Evolutionary conservation across 2,329 filamentous ascomycete genomes (phyloP), one percentile per base, ranked within the genome.

Genomic region (Alternaria consortialis): DNA sequence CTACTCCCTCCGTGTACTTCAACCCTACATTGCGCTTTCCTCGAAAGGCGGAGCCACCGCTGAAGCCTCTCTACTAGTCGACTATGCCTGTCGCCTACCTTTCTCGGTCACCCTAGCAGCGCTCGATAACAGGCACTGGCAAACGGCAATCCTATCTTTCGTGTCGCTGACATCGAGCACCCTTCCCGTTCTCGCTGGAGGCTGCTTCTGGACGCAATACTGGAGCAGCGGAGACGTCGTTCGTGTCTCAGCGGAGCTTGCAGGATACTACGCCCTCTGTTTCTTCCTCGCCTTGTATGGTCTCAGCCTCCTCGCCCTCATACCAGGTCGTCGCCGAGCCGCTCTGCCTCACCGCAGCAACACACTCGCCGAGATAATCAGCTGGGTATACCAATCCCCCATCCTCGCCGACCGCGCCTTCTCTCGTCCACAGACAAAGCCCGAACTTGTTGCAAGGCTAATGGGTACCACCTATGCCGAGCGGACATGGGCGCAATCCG

Each of bases 311-410:
- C 74, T 86, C 42, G 78, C 69, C 52, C 54, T 86, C 6, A 80
- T 92, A 58, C 90, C 90, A 0, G 80, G 82, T 12, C 85, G 91
- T 13, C 80, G 82, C 42, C 82, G 84, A 39, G 87, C 89, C 66
- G 82, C 89, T 42, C 85, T 97, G 1, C 92, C 93, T 0, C 93
- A 96, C 74, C 84, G 85, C 5, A 88, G 91, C 40, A 86, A 85
- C 62, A 92, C 86, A 47, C 83, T 96, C 17, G 91, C 91, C 1
- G 92, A 94, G 74, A 83, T 94, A 23, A 85, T 96, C 68, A 90
- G 88, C 72, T 94, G 94, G 75, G 83, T 94, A 42, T 88, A 91
- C 60, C 89, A 90, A 67, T 89, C 89, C 43, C 89, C 90, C 25
- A 82, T 96, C 17, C 82, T 92, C 2, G 83, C 86, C 5, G 93